Evolutionary conservation across 176 grass and related monocot genomes (phyloP), one percentile per base, ranked within the genome.

Genomic region (Eragrostis nindensis): DNA sequence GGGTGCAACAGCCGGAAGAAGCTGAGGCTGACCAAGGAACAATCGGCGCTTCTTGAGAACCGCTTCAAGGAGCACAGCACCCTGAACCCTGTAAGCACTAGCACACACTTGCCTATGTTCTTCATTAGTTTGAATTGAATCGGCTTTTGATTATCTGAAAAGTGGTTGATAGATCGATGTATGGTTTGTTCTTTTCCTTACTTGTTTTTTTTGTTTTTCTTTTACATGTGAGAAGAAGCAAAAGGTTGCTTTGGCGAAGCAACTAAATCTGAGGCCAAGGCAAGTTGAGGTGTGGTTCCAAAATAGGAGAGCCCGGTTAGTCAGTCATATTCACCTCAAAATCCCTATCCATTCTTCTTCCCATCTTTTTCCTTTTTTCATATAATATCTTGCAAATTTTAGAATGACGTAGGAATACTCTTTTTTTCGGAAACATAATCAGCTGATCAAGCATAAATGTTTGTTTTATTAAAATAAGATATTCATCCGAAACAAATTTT

Each of bases 241-340:
- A 48, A 98, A 98, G 78, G 46, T 82, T 76, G 61, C 84, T 70
- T 73, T 98, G 29, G 92, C 95, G 1, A 89, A 80, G 73, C 92
- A 94, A 77, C 75, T 98, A 26, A 92, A 86, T 66, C 87, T 98
- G 27, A 87, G 88, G 74, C 90, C 95, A 30, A 89, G 95, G 70
- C 95, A 98, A 72, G 95, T 98, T 4, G 95, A 98, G 88, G 95
- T 98, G 5, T 98, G 95, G 95, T 98, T 98, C 82, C 95, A 98
- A 21, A 98, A 98, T 18, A 84, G 95, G 81, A 91, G 95, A 91
- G 95, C 95, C 62, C 94, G 95, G 95, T 98, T 41, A 77, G 73
- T 80, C 15, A 54, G 70, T 84, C 78, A 24, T 72, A 71, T 72
- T 84, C 74, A 77, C 74, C 82, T 73, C 80, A 59, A 76, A 76